Base-by-base conservation (phyloP, 2,329 filamentous ascomycete species). In the Ceratocystis destructans region DNA sequence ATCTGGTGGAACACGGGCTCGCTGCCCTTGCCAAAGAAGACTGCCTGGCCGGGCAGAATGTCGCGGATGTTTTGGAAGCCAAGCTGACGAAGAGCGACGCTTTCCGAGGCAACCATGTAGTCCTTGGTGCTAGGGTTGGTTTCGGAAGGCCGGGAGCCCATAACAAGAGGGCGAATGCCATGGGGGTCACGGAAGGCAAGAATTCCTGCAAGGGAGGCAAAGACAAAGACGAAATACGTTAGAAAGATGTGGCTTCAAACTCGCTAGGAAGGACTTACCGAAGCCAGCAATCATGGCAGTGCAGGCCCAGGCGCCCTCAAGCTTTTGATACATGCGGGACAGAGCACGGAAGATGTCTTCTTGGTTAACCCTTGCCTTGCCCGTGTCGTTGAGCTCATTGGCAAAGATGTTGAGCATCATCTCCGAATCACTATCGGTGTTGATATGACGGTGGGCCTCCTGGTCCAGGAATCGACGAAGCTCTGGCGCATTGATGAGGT, bases 91-190 rank as follows among this genome's bases (percentile, higher is more conserved):
- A 96, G 78, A 7, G 90, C 91, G 62, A 96, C 86, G 7, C 88
- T 93, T 76, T 96, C 91, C 0, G 90, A 96, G 0, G 90, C 90
- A 79, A 96, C 84, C 82, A 96, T 90, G 78, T 95, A 96, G 75
- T 96, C 91, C 68, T 77, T 87, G 5, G 84, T 85, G 3, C 82
- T 79, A 45, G 83, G 80, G 48, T 84, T 67, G 0, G 80, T 87
- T 15, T 79, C 75, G 1, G 88, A 90, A 1, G 84, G 81, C 65
- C 90, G 83, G 62, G 85, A 88, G 53, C 91, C 91, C 8, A 96
- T 77, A 61, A 89, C 83, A 70, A 96, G 83, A 2, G 91, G 91
- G 12, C 91, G 88, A 72, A 94, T 94, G 64, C 89, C 90, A 71
- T 90, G 73, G 17, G 68, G 71, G 57, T 74, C 73, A 45, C 71